These are phyloP conservation scores for Anaeromyces robustus DNA, from an alignment of 192 early-diverging fungal species.

Conservation along the genomic window DNA sequence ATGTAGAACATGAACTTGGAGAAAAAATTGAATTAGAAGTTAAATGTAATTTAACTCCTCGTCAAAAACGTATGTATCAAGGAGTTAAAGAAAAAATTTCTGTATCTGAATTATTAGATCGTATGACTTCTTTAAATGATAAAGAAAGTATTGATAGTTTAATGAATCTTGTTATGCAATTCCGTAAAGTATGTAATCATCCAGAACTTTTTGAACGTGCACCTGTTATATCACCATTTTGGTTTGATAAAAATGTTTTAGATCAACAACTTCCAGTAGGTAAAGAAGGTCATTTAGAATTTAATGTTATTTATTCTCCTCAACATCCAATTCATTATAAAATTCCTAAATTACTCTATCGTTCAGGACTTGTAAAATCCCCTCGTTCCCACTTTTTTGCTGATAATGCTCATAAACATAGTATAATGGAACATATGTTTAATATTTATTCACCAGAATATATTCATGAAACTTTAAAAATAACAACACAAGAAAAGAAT, in stretches of 20 bases:
- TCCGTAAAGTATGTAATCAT: slow-evolving; percentile 81
- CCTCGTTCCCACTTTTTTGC: slow-evolving; percentile 5
- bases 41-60: slow-evolving; percentile 56
- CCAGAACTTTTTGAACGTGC: slow-evolving; percentile 78
- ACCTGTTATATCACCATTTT: slow-evolving; percentile 56
- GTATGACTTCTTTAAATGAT: slow-evolving; percentile 38
- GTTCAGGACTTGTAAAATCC: slow-evolving; percentile 31
- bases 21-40: slow-evolving; percentile 82
- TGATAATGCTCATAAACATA: slow-evolving; percentile 5
- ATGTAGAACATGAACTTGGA: slow-evolving; percentile 78
- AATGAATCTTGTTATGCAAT: slow-evolving; percentile 91
- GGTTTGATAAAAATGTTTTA: not conserved
- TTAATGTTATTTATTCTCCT: not conserved
- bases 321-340: slow-evolving; percentile 20
- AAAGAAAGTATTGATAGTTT: slow-evolving; percentile 61
- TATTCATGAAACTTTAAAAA: slow-evolving; percentile 27
- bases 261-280: slow-evolving; percentile 1
- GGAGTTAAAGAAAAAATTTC: slow-evolving; percentile 66
- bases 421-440: slow-evolving; percentile 23
- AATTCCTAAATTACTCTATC: slow-evolving; percentile 52
- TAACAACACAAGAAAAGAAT: slow-evolving; percentile 10
- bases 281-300: not conserved
- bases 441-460: slow-evolving; percentile 41
- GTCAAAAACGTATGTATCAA: slow-evolving; percentile 56
- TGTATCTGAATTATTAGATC: slow-evolving; percentile 54